These are phyloP conservation scores for Dictyostelium capitatum DNA, from an alignment of 78 protist genomes.

Conservation along the genomic window DNA sequence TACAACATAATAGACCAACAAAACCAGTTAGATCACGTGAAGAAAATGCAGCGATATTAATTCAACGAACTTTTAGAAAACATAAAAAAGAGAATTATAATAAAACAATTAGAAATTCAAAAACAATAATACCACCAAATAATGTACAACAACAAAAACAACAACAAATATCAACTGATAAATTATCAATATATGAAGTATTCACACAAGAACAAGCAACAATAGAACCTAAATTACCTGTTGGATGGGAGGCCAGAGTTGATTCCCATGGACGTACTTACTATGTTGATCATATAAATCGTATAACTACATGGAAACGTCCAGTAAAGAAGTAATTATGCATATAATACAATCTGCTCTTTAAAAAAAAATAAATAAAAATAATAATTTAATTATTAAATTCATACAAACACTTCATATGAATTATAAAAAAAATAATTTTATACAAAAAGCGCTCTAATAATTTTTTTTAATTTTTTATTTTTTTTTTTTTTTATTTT, in stretches of 20 bases:
- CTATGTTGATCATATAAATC: constrained; percentile 77
- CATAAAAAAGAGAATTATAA: constrained; percentile 44
- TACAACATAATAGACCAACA: not conserved
- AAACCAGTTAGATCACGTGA: not conserved
- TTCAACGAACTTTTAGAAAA: constrained; percentile 53
- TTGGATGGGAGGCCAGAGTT: constrained; percentile 81
- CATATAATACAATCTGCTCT: too few relatives aligned
- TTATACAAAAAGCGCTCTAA: not conserved
- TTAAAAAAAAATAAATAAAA: too few relatives aligned
- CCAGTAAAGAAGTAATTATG: constrained; percentile 1
- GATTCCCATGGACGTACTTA: constrained; percentile 65
- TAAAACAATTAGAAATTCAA: constrained; percentile 26
- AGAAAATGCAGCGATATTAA: constrained; percentile 33
- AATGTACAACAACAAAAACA: constrained; percentile 7
- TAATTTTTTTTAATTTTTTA: constrained; percentile 2
- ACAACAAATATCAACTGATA: not conserved
- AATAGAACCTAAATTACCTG: constrained; percentile 43
- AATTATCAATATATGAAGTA: not conserved
- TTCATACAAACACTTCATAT: too few relatives aligned
- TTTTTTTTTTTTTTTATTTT: not conserved
- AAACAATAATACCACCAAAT: not conserved
- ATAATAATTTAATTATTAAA: too few relatives aligned
- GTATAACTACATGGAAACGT: constrained; percentile 65
- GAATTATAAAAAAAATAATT: too few relatives aligned
- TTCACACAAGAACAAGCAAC: not conserved